A percentile compares a stretch with the other conserved stretches of the same genome.
Conservation (phyloP, 2,329 filamentous ascomycete species). For the Falciphora oryzae region DNA sequence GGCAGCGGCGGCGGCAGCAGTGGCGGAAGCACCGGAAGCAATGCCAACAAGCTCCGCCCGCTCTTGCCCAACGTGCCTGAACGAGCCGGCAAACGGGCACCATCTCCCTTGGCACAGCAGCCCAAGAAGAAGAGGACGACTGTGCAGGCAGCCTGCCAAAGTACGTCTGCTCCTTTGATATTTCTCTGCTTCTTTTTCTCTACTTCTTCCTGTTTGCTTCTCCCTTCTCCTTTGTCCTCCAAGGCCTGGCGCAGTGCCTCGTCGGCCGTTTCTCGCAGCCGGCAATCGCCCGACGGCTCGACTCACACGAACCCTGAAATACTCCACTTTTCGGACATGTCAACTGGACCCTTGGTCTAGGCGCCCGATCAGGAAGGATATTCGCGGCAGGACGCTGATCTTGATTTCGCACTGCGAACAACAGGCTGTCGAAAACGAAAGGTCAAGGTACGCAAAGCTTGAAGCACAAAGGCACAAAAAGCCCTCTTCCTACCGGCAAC, state of each 20-base stretch:
- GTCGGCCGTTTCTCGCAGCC: not conserved
- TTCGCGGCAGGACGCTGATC: not conserved
- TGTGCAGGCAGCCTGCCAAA: conserved; percentile 10
- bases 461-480: not conserved
- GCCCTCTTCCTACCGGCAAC: not conserved
- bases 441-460: conserved; percentile 7
- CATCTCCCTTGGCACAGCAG: not conserved
- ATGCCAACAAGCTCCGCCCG: conserved; percentile 4
- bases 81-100: not conserved
- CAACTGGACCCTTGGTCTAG: not conserved
- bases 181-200: not conserved
- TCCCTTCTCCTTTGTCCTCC: not conserved
- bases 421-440: conserved; percentile 12
- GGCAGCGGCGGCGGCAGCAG: conserved; percentile 1
- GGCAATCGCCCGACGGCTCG: not conserved
- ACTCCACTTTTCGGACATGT: not conserved
- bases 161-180: conserved; percentile 2
- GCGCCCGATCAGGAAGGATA: not conserved
- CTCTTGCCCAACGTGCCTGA: conserved; percentile 4
- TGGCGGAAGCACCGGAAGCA: not conserved
- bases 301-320: not conserved
- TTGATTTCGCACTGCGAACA: not conserved
- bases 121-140: conserved; percentile 8
- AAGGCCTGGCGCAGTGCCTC: not conserved
- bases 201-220: not conserved